These are phyloP conservation scores for Epichloe baconii DNA, from an alignment of 2,329 filamentous ascomycete species.

Conservation along the genomic window DNA sequence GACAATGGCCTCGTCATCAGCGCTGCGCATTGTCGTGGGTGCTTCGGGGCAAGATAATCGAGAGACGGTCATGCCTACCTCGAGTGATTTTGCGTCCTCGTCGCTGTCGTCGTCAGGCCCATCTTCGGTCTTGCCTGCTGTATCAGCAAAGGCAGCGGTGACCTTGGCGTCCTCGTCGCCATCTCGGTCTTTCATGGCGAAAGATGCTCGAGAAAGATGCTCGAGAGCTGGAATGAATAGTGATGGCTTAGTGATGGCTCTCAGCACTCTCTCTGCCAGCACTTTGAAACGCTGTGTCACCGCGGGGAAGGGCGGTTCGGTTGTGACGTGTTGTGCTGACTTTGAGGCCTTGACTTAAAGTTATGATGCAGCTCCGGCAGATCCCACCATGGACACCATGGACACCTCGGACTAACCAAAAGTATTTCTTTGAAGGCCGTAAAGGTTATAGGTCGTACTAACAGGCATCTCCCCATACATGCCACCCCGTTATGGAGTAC, in stretches of 20 bases:
- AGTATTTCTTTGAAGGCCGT: too few species aligned
- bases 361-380: too few species aligned
- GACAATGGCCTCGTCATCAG: not conserved
- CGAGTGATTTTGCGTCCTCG: slow-evolving; percentile 32
- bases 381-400: too few species aligned
- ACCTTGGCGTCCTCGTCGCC: slow-evolving; percentile 9
- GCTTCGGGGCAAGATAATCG: not conserved
- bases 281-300: not conserved
- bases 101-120: slow-evolving; percentile 26
- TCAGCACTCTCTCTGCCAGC: not conserved
- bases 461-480: too few species aligned
- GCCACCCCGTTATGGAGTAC: too few species aligned
- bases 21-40: not conserved
- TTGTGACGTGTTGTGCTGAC: too few species aligned
- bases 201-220: not conserved
- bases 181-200: slow-evolving; percentile 8
- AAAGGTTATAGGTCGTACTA: too few species aligned
- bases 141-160: slow-evolving; percentile 11
- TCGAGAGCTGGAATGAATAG: not conserved
- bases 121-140: not conserved
- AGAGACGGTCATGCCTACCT: slow-evolving; percentile 26
- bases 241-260: too few species aligned
- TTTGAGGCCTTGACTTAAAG: too few species aligned
- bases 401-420: too few species aligned
- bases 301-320: not conserved